phyloP scores from a whole-genome alignment of 305 asterid species.

The Coffea humblotiana region DNA sequence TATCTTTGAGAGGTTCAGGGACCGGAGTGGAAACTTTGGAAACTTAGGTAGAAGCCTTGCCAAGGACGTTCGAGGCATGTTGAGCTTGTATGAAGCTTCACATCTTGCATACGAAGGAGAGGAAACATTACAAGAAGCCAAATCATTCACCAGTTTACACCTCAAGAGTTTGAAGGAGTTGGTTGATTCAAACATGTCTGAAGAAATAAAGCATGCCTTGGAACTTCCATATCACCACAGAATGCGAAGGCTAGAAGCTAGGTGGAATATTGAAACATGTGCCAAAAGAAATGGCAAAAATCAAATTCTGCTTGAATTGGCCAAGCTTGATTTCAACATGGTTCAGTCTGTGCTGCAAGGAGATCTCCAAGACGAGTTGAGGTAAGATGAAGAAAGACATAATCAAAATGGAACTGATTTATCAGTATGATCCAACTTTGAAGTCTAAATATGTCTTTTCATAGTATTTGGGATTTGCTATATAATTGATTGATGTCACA shows the following conservation, averaged over 20 bases:
- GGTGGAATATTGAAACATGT: conserved; percentile 14
- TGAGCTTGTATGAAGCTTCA: conserved; percentile 19
- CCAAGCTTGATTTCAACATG: conserved; percentile 14
- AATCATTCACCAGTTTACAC: background rate
- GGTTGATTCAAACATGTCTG: background rate
- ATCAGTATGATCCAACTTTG: no score
- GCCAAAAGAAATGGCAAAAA: background rate
- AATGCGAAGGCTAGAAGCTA: conserved; percentile 14
- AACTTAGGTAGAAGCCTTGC: conserved; percentile 7
- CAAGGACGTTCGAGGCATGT: conserved; percentile 5
- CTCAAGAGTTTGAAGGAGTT: background rate
- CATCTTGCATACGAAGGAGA: conserved; percentile 12
- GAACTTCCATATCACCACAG: conserved; percentile 17
- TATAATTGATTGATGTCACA: background rate
- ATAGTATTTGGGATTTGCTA: no score
- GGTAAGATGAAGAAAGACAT: conserved; percentile 1
- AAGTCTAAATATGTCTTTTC: no score
- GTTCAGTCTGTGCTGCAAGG: conserved; percentile 13
- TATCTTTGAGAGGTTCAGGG: conserved; percentile 17
- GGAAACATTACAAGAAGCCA: background rate
- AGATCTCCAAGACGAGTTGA: conserved; percentile 19
- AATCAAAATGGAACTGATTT: no score
- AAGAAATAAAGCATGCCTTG: conserved; percentile 10
- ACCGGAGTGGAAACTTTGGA: conserved; percentile 15
- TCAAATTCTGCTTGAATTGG: conserved; percentile 1